A percentile compares a stretch with the other conserved stretches of the same genome.
Conservation (phyloP, 139 green algal species). For the Trebouxia sp. region DNA sequence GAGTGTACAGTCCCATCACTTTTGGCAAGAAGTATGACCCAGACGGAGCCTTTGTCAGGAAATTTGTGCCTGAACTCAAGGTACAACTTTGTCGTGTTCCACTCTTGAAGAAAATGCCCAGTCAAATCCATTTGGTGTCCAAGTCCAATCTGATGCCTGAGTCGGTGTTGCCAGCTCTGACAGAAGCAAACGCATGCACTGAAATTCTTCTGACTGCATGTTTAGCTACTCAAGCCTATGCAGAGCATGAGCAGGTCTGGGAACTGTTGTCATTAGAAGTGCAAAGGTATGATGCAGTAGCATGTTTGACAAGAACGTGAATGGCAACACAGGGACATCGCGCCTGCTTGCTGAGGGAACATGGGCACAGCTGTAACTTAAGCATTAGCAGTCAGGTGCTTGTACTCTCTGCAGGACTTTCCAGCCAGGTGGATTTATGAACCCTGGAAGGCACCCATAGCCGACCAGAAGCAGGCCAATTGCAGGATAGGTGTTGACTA, state of each 20-base stretch:
- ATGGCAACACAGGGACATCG: no score
- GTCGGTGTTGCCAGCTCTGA: no score
- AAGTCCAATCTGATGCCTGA: no score
- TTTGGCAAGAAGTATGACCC: conserved; percentile 95
- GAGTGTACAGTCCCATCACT: conserved; percentile 73
- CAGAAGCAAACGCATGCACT: no score
- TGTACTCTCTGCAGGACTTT: conserved; percentile 60
- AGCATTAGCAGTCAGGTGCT: not conserved
- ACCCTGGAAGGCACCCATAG: conserved; percentile 87
- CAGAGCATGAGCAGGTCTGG: no score
- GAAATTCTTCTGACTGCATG: no score
- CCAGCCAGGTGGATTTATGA: conserved; percentile 95
- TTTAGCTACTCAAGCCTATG: no score
- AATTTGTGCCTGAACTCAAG: conserved; percentile 76
- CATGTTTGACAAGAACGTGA: no score
- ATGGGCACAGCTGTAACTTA: not conserved
- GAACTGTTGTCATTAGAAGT: no score
- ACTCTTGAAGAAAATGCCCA: not conserved
- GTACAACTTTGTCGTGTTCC: not conserved
- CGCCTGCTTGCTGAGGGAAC: no score
- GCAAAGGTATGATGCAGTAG: no score
- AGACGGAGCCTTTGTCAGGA: conserved; percentile 79
- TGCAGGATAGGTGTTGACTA: conserved; percentile 95
- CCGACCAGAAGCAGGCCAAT: conserved; percentile 81
- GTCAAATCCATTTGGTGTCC: no score